phyloP scores from a whole-genome alignment of 129 eudicot species.

The Saussurea involucrata region DNA sequence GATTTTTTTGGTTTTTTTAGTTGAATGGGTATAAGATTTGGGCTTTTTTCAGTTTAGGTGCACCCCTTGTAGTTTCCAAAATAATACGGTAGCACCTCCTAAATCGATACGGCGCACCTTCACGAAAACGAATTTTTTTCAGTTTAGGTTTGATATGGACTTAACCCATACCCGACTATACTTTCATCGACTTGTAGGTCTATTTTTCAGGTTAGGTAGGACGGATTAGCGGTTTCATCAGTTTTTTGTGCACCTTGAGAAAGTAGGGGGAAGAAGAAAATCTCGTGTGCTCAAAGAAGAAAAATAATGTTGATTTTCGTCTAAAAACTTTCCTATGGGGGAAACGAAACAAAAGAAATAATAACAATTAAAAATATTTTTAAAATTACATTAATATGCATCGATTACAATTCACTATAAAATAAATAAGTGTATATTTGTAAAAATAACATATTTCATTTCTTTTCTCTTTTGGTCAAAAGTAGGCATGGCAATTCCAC shows the following conservation, averaged over 20 bases:
- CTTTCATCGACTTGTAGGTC: not conserved
- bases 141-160: not conserved
- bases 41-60: too few relatives aligned
- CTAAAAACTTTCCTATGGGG: not conserved
- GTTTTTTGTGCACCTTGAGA: not conserved
- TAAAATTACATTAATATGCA: too few relatives aligned
- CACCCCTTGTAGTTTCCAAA: too few relatives aligned
- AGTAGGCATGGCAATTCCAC: too few relatives aligned
- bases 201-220: not conserved
- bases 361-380: not conserved
- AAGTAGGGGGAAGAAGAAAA: not conserved
- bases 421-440: too few relatives aligned
- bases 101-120: too few relatives aligned
- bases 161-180: not conserved
- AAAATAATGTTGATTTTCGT: not conserved
- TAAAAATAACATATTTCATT: too few relatives aligned
- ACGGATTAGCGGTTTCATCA: not conserved
- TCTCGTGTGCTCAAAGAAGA: not conserved
- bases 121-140: too few relatives aligned
- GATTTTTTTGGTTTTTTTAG: too few relatives aligned
- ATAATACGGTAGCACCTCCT: too few relatives aligned
- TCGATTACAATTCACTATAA: not conserved
- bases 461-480: not conserved
- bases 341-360: too few relatives aligned
- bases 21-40: too few relatives aligned